Conservation (phyloP, 257 asterid species). For the Plantago elongata region DNA sequence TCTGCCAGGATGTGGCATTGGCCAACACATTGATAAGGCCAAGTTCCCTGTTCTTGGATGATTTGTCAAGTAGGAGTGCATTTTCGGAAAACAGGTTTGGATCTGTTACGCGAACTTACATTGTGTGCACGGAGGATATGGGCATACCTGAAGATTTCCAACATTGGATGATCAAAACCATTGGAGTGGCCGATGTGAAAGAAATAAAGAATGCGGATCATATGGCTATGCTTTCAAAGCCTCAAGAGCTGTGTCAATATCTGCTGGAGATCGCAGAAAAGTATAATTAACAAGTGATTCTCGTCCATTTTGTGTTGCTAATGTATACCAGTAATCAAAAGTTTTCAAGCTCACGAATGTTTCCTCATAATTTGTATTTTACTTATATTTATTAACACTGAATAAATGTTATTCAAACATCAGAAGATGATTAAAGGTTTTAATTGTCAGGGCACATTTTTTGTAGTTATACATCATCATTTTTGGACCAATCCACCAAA, state of each 20-base stretch:
- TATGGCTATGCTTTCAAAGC: conserved; percentile 43
- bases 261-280: conserved; percentile 33
- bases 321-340: too few relatives aligned
- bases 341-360: too few relatives aligned
- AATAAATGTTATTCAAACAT: too few relatives aligned
- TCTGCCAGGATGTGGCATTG: conserved; percentile 44
- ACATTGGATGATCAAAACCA: conserved; percentile 36
- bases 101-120: conserved; percentile 39
- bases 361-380: too few relatives aligned
- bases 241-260: conserved; percentile 26
- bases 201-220: conserved; percentile 46
- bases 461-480: too few relatives aligned
- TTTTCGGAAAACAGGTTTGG: conserved; percentile 40
- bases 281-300: too few relatives aligned
- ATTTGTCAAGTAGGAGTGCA: conserved; percentile 27
- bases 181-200: conserved; percentile 29
- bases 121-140: conserved; percentile 34
- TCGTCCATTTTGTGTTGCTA: too few relatives aligned
- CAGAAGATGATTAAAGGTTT: too few relatives aligned
- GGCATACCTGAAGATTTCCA: conserved; percentile 34
- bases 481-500: too few relatives aligned
- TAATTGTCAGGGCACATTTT: too few relatives aligned
- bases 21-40: conserved; percentile 40
- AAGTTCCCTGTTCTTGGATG: conserved; percentile 31
- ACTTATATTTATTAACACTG: too few relatives aligned